Conservation (phyloP, 2,329 filamentous ascomycete genomes). For the Rhexocercosporidium sp. region DNA sequence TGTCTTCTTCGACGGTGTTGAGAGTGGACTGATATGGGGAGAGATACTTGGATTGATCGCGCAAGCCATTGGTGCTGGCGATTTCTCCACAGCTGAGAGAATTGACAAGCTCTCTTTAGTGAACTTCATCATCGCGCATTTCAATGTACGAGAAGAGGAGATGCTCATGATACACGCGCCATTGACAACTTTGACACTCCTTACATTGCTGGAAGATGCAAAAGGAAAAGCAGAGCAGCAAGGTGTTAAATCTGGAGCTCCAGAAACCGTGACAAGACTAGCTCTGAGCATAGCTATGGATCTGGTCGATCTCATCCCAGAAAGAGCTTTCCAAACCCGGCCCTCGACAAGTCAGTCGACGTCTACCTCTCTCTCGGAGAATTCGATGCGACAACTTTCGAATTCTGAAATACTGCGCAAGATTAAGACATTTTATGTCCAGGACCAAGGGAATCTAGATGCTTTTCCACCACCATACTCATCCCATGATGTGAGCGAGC, state of each 20-base stretch:
- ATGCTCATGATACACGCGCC: constrained; percentile 90
- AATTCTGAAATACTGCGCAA: constrained; percentile 62
- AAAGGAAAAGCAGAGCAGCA: constrained; percentile 45
- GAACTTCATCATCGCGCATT: constrained; percentile 82
- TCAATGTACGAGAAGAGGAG: constrained; percentile 95
- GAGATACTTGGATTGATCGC: constrained; percentile 75
- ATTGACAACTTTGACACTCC: constrained; percentile 69
- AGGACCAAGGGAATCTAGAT: constrained; percentile 73
- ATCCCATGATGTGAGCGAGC: constrained; percentile 59
- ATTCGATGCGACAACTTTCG: constrained; percentile 41
- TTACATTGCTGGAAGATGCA: constrained; percentile 60
- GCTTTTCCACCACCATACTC: constrained; percentile 64
- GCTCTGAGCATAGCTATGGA: constrained; percentile 57
- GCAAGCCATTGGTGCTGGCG: constrained; percentile 58
- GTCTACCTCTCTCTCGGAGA: constrained; percentile 35
- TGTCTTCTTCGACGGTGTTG: constrained; percentile 96
- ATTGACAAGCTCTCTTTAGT: constrained; percentile 73
- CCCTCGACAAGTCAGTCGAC: constrained; percentile 37
- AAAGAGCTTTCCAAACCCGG: constrained; percentile 60
- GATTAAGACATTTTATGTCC: constrained; percentile 70
- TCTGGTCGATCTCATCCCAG: constrained; percentile 68
- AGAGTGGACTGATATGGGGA: constrained; percentile 90
- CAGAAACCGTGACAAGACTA: constrained; percentile 36
- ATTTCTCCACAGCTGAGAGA: constrained; percentile 47
- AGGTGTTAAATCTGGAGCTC: constrained; percentile 30